phyloP scores from a whole-genome alignment of 139 green algal genomes.

The Zygnema cylindricum region DNA sequence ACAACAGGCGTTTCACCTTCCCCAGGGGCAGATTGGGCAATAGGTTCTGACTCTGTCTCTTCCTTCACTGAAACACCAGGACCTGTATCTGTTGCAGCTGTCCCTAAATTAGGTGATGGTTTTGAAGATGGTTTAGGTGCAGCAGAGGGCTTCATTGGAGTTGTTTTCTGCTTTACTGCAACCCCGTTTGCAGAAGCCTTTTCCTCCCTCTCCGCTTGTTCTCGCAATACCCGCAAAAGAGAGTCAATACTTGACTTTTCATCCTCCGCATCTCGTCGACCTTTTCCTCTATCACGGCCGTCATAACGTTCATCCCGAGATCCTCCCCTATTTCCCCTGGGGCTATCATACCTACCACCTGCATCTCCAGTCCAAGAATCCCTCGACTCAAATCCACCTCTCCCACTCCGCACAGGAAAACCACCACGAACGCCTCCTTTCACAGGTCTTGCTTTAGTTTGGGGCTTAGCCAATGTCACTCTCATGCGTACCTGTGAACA shows the following conservation, averaged over 20 bases:
- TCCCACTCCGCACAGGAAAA: background rate
- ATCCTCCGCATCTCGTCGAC: background rate
- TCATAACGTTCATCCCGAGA: background rate
- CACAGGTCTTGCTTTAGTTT: constrained; percentile 1
- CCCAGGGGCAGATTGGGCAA: background rate
- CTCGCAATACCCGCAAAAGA: constrained; percentile 35
- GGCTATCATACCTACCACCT: background rate
- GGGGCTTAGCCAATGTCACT: constrained; percentile 24
- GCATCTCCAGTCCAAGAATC: background rate
- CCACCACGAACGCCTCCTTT: background rate
- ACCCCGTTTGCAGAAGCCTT: constrained; percentile 2
- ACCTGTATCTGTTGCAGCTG: background rate
- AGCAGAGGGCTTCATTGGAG: background rate
- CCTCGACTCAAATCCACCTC: constrained; percentile 6
- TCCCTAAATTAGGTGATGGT: too few relatives aligned
- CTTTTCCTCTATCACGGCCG: background rate
- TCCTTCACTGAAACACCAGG: background rate
- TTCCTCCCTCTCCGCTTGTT: constrained; percentile 41
- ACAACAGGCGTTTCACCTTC: background rate
- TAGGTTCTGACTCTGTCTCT: background rate
- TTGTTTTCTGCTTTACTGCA: background rate
- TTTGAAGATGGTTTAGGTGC: background rate
- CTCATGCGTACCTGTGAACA: constrained; percentile 40
- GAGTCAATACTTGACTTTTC: constrained; percentile 23
- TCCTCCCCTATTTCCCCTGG: background rate